A percentile compares a stretch with the other conserved stretches of the same genome.
phyloP scores from a whole-genome alignment of 345 rosid genomes.

The Populus simonii region DNA sequence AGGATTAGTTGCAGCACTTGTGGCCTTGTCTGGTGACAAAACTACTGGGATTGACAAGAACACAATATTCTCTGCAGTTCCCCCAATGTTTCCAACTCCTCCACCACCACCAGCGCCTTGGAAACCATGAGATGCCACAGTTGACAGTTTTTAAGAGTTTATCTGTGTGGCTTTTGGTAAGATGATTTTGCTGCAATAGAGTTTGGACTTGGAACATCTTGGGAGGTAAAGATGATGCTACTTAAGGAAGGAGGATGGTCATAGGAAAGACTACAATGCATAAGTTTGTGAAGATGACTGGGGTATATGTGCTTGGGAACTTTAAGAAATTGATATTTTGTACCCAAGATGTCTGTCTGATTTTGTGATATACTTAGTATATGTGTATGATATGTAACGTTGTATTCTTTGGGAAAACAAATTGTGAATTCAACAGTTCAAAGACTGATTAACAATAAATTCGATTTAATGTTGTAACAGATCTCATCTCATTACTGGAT shows the following conservation, averaged over 20 bases:
- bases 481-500: neutral
- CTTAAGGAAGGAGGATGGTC: neutral
- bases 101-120: conserved; percentile 99
- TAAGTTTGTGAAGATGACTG: conserved; percentile 6
- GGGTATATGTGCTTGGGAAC: neutral
- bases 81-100: conserved; percentile 92
- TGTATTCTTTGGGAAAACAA: conserved; percentile 26
- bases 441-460: conserved; percentile 19
- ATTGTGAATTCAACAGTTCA: neutral
- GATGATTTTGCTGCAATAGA: conserved; percentile 34
- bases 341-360: conserved; percentile 24
- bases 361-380: conserved; percentile 25
- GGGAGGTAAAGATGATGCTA: conserved; percentile 13
- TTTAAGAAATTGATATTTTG: conserved; percentile 18
- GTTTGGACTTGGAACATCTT: conserved; percentile 18
- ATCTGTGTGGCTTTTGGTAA: conserved; percentile 19
- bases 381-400: conserved; percentile 29
- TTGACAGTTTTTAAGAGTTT: neutral
- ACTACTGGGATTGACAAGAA: conserved; percentile 68
- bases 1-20: conserved; percentile 86
- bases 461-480: neutral
- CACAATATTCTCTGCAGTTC: conserved; percentile 89
- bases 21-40: conserved; percentile 80
- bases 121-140: conserved; percentile 56
- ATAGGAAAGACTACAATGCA: neutral